phyloP scores from a whole-genome alignment of 495 filamentous ascomycete species.

The Symbiotaphrina buchneri region DNA sequence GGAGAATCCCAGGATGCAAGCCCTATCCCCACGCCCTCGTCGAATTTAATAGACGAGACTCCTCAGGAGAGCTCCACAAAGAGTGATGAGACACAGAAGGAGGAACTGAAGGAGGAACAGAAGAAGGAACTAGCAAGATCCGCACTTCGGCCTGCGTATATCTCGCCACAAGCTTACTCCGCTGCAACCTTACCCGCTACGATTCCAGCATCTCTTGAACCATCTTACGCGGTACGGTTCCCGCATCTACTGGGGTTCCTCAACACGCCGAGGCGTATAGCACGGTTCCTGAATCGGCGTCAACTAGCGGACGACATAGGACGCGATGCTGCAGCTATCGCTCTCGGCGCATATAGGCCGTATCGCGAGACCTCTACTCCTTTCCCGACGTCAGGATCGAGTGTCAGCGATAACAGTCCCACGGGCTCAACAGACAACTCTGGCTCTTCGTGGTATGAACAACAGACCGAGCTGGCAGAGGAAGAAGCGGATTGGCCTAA shows the following conservation, averaged over 20 bases:
- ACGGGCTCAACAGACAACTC: slow-evolving; percentile 5
- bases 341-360: slow-evolving; percentile 38
- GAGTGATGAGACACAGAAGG: slow-evolving; percentile 1
- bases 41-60: neutral
- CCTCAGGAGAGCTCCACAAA: neutral
- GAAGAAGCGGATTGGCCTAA: slow-evolving; percentile 88
- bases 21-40: neutral
- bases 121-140: neutral
- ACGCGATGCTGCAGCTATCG: slow-evolving; percentile 67
- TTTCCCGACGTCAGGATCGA: neutral
- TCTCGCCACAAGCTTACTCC: slow-evolving; percentile 44
- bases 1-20: neutral
- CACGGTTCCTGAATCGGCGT: slow-evolving; percentile 76
- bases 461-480: slow-evolving; percentile 39
- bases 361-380: slow-evolving; percentile 12
- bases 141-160: too few relatives aligned
- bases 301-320: slow-evolving; percentile 70
- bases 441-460: too few relatives aligned
- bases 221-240: slow-evolving; percentile 48
- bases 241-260: slow-evolving; percentile 87
- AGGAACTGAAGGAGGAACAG: neutral
- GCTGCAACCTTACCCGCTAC: slow-evolving; percentile 31
- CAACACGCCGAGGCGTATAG: slow-evolving; percentile 68
- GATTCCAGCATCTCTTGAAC: slow-evolving; percentile 36
- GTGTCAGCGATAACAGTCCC: slow-evolving; percentile 10